phyloP scores from a whole-genome alignment of 768 basidiomycete species.

The Lanmaoa rubissima region DNA sequence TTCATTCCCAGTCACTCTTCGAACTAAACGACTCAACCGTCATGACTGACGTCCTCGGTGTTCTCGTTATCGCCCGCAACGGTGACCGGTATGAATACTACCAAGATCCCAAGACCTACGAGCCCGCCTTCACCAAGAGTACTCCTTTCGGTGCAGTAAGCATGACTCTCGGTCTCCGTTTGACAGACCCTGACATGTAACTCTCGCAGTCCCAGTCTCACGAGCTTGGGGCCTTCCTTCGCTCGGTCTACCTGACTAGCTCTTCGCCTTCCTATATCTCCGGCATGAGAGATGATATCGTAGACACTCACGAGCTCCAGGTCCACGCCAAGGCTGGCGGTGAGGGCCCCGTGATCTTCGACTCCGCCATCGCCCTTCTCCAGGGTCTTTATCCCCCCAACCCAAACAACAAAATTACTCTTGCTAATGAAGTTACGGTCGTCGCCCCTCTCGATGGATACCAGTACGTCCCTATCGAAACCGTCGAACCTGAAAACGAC shows the following conservation, averaged over 20 bases:
- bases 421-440: constrained; percentile 76
- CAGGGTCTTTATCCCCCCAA: constrained; percentile 89
- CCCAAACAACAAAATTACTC: constrained; percentile 62
- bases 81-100: constrained; percentile 69
- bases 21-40: constrained; percentile 13
- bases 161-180: background rate
- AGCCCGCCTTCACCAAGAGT: constrained; percentile 59
- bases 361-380: constrained; percentile 79
- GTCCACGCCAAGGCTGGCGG: constrained; percentile 80
- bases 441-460: constrained; percentile 77
- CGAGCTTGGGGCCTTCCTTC: constrained; percentile 59
- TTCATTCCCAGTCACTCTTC: constrained; percentile 16
- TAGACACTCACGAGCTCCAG: constrained; percentile 70
- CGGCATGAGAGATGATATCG: constrained; percentile 63
- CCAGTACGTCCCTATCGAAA: constrained; percentile 86
- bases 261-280: constrained; percentile 68
- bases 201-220: constrained; percentile 58
- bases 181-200: background rate
- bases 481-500: constrained; percentile 82
- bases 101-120: constrained; percentile 71
- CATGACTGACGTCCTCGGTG: constrained; percentile 64
- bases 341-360: constrained; percentile 84
- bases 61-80: constrained; percentile 74
- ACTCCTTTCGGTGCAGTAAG: constrained; percentile 75
- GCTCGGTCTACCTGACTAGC: constrained; percentile 62